These are phyloP conservation scores for Claviceps arundinis DNA, from an alignment of 2,329 filamentous ascomycete genomes.

Conservation along the genomic window DNA sequence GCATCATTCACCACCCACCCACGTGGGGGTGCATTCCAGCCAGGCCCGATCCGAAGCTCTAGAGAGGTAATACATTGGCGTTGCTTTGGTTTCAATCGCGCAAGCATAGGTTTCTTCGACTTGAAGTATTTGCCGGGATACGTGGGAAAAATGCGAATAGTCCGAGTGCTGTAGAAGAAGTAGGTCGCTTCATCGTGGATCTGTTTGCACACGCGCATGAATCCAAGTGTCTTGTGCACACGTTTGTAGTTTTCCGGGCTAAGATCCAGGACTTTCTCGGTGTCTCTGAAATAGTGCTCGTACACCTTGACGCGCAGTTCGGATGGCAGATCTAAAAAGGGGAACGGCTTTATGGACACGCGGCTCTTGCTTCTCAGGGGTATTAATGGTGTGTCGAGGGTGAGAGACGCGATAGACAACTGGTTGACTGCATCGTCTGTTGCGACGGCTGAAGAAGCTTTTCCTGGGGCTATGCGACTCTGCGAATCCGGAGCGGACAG, in stretches of 20 bases:
- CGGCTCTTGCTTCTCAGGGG: constrained; percentile 19
- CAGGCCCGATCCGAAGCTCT: constrained; percentile 59
- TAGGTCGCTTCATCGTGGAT: constrained; percentile 51
- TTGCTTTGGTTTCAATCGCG: constrained; percentile 48
- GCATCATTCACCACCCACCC: constrained; percentile 56
- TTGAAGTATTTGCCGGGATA: constrained; percentile 55
- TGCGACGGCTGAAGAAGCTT: constrained; percentile 22
- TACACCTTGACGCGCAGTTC: constrained; percentile 62
- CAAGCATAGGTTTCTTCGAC: constrained; percentile 57
- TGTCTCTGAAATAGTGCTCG: constrained; percentile 43
- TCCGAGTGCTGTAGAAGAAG: constrained; percentile 50
- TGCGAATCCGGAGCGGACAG: constrained; percentile 22
- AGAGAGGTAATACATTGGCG: constrained; percentile 47
- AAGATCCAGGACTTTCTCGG: constrained; percentile 47
- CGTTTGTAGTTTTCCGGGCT: constrained; percentile 51
- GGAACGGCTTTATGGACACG: constrained; percentile 35
- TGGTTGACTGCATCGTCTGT: constrained; percentile 27
- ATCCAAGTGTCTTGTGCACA: constrained; percentile 43
- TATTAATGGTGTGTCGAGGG: constrained; percentile 24
- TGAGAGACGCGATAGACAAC: constrained; percentile 29
- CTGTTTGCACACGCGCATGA: constrained; percentile 47
- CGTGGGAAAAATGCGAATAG: constrained; percentile 54
- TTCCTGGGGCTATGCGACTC: constrained; percentile 18
- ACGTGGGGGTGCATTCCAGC: constrained; percentile 56
- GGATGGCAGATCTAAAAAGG: constrained; percentile 52